Percentiles rank a stretch among this genome's conserved stretches.
These are phyloP conservation scores for Tuber brumale DNA, from an alignment of 495 filamentous ascomycete genomes.

Conservation along the genomic window DNA sequence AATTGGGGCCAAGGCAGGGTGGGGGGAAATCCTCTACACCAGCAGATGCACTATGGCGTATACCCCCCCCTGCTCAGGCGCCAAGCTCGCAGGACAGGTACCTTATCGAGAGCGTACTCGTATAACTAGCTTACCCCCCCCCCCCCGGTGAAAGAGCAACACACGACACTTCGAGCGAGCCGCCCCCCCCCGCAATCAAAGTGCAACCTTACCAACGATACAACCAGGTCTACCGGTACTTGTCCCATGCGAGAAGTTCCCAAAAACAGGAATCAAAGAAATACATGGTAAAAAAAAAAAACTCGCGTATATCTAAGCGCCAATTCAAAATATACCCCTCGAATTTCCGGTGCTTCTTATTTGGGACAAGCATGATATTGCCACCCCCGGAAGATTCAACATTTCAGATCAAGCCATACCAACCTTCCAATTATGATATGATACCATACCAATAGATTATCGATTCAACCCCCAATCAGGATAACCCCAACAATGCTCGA, in stretches of 20 bases:
- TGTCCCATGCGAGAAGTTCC: neutral
- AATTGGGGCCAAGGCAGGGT: neutral
- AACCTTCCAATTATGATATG: neutral
- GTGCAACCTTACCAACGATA: neutral
- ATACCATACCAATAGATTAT: neutral
- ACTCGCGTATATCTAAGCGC: no score
- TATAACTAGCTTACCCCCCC: neutral
- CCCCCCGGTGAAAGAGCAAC: neutral
- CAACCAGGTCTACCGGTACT: neutral
- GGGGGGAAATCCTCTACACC: neutral
- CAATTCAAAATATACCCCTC: no score
- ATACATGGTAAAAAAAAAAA: no score
- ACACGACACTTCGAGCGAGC: no score
- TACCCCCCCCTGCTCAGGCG: neutral
- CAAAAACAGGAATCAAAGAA: neutral
- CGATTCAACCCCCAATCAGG: neutral
- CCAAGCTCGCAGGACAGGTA: neutral
- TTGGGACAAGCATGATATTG: neutral
- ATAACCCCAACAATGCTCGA: neutral
- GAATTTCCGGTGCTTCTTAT: no score
- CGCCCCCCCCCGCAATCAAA: neutral
- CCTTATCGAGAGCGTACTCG: neutral
- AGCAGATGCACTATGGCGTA: neutral
- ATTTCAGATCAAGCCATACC: neutral
- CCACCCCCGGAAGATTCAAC: neutral